phyloP scores from a whole-genome alignment of 495 filamentous ascomycete species.

The Podospora tetraspora region DNA sequence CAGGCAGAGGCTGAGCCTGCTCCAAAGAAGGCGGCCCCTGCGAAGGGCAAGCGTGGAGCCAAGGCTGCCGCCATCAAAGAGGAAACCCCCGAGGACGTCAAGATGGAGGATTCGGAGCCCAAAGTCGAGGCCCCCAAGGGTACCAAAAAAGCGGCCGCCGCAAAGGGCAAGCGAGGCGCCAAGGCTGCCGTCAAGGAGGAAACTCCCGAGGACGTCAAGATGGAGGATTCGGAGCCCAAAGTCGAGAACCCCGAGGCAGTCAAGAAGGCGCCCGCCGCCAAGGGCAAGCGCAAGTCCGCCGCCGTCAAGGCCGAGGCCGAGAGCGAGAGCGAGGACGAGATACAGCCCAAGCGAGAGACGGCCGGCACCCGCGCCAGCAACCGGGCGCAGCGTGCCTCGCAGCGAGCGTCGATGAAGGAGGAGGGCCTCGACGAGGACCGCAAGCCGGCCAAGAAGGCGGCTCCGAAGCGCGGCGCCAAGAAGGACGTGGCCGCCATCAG shows the following conservation, averaged over 20 bases:
- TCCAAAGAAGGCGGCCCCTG: slow-evolving; percentile 14
- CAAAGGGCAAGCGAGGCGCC: slow-evolving; percentile 6
- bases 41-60: slow-evolving; percentile 18
- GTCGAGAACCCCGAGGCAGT: slow-evolving; percentile 17
- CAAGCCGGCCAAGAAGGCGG: slow-evolving; percentile 28
- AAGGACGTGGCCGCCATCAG: slow-evolving; percentile 28
- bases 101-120: slow-evolving; percentile 20
- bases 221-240: slow-evolving; percentile 20
- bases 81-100: not conserved
- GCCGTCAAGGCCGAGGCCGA: slow-evolving; percentile 4
- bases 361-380: not conserved
- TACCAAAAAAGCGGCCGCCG: not conserved
- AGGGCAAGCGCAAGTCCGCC: slow-evolving; percentile 5
- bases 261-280: not conserved
- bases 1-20: slow-evolving; percentile 24
- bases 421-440: slow-evolving; percentile 20
- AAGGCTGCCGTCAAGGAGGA: slow-evolving; percentile 9
- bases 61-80: slow-evolving; percentile 7
- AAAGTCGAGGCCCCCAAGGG: slow-evolving; percentile 14
- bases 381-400: not conserved
- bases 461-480: slow-evolving; percentile 15
- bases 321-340: not conserved
- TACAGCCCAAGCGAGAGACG: not conserved
- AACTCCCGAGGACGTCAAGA: not conserved
- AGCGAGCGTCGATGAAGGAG: slow-evolving; percentile 7